Evolutionary conservation across 805 yeast species (phyloP), one percentile per base, ranked within the genome.

Genomic region (Torulaspora franciscae): DNA sequence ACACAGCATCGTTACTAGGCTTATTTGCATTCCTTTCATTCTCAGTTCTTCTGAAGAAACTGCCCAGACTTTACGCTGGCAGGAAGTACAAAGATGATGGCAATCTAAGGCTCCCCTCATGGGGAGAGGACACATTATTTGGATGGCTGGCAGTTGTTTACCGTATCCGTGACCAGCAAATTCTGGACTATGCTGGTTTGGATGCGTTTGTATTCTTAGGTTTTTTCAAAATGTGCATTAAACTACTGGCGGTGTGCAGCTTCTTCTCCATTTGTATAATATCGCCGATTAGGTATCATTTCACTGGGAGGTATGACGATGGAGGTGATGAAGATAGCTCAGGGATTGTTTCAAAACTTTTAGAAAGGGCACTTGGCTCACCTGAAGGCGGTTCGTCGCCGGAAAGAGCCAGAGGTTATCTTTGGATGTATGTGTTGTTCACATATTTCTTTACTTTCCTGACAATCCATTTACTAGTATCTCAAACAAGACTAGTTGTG

Each of bases 181-280:
- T 93, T 2, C 72, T 91, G 40, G 91, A 88, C 49, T 83, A 82
- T 57, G 96, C 97, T 2, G 99, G 99, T 0, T 67, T 91, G 35
- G 99, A 91, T 67, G 97, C 97, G 0, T 89, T 77, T 66, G 98
- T 93, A 38, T 91, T 86, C 58, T 67, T 91, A 26, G 89, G 89
- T 3, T 90, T 91, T 62, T 93, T 93, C 75, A 83, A 85, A 49
- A 86, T 89, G 85, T 77, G 93, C 49, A 85, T 90, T 39, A 79
- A 79, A 60, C 69, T 86, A 7, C 65, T 91, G 19, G 65, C 77
- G 2, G 66, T 77, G 1, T 82, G 89, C 58, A 75, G 86, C 37
- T 46, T 85, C 2, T 78, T 86, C 56, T 89, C 95, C 1, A 68
- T 85, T 7, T 68, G 79, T 4, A 73, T 91, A 2, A 84, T 91